Conservation (phyloP, 169 alveolate genomes). For the Babesia caballi region DNA sequence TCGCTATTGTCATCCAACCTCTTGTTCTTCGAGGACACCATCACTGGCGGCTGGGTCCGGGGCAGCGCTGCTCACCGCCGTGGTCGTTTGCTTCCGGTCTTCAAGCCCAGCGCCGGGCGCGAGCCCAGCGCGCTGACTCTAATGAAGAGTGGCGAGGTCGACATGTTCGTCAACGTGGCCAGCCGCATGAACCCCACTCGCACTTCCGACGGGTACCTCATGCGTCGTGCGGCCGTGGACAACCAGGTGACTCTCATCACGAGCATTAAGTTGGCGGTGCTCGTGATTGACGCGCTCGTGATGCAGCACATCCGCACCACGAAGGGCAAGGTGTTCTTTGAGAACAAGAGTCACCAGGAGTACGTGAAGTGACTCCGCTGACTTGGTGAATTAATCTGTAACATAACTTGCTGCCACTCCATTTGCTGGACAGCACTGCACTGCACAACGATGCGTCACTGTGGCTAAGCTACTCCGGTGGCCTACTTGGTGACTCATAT, state of each 20-base stretch:
- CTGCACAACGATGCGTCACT: too few relatives aligned
- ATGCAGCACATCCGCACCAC: slow-evolving; percentile 53
- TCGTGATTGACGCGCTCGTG: slow-evolving; percentile 71
- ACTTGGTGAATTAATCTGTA: too few relatives aligned
- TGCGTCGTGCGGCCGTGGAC: slow-evolving; percentile 73
- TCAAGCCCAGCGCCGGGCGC: slow-evolving; percentile 57
- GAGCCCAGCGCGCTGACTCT: slow-evolving; percentile 57
- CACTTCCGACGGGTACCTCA: slow-evolving; percentile 70
- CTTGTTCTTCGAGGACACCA: slow-evolving; percentile 30
- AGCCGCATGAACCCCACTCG: slow-evolving; percentile 57
- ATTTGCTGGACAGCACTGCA: too few relatives aligned
- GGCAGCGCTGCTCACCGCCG: slow-evolving; percentile 7
- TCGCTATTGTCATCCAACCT: slow-evolving; percentile 6
- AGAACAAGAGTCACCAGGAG: slow-evolving; percentile 72
- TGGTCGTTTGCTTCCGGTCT: slow-evolving; percentile 59
- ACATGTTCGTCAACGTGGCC: slow-evolving; percentile 70
- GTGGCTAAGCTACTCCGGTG: too few relatives aligned
- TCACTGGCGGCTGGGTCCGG: slow-evolving; percentile 47
- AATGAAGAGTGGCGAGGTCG: slow-evolving; percentile 69
- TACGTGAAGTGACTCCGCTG: slow-evolving; percentile 61
- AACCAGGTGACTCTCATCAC: slow-evolving; percentile 66
- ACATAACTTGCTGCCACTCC: too few relatives aligned
- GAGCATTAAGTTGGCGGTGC: slow-evolving; percentile 65
- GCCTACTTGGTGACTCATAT: too few relatives aligned
- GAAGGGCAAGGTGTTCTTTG: slow-evolving; percentile 68